These are phyloP conservation scores for Aureobasidium sp. DNA, from an alignment of 2,329 filamentous ascomycete genomes.

Conservation along the genomic window DNA sequence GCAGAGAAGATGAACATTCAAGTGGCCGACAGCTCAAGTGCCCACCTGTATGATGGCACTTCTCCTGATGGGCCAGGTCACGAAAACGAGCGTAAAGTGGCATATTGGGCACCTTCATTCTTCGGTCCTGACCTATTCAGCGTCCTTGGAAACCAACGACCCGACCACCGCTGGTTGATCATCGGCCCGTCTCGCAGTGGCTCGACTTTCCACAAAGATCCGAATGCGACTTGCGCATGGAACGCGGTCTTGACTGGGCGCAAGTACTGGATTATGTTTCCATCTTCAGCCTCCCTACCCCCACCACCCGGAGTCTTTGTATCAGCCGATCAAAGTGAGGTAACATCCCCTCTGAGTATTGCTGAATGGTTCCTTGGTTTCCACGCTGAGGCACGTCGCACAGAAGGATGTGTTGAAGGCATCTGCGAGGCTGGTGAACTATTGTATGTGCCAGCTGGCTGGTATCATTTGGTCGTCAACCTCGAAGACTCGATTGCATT, in stretches of 20 bases:
- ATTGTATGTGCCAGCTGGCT: slow-evolving; percentile 84
- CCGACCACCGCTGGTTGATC: slow-evolving; percentile 88
- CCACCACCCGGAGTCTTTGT: slow-evolving; percentile 85
- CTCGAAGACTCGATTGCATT: slow-evolving; percentile 74
- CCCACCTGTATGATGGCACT: slow-evolving; percentile 11
- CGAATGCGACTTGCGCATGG: slow-evolving; percentile 71
- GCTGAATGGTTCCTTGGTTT: slow-evolving; percentile 94
- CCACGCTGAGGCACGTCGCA: slow-evolving; percentile 69
- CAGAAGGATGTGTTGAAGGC: slow-evolving; percentile 73
- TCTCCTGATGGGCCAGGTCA: slow-evolving; percentile 15
- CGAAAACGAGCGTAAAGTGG: slow-evolving; percentile 32
- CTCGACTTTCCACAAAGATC: slow-evolving; percentile 88
- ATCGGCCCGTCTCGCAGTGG: slow-evolving; percentile 80
- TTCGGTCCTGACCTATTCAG: slow-evolving; percentile 83
- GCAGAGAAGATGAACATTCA: slow-evolving; percentile 73
- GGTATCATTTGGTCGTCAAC: slow-evolving; percentile 96
- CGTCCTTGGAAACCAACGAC: slow-evolving; percentile 66
- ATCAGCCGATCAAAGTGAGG: slow-evolving; percentile 80
- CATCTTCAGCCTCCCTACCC: slow-evolving; percentile 52
- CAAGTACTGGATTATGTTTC: slow-evolving; percentile 99
- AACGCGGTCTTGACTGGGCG: slow-evolving; percentile 83
- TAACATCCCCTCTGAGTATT: slow-evolving; percentile 88
- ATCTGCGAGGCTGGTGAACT: slow-evolving; percentile 80
- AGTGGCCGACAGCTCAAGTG: slow-evolving; percentile 41
- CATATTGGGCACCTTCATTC: slow-evolving; percentile 73